phyloP scores from a whole-genome alignment of 352 stramenopile genomes.

The Phytophthora capsici region DNA sequence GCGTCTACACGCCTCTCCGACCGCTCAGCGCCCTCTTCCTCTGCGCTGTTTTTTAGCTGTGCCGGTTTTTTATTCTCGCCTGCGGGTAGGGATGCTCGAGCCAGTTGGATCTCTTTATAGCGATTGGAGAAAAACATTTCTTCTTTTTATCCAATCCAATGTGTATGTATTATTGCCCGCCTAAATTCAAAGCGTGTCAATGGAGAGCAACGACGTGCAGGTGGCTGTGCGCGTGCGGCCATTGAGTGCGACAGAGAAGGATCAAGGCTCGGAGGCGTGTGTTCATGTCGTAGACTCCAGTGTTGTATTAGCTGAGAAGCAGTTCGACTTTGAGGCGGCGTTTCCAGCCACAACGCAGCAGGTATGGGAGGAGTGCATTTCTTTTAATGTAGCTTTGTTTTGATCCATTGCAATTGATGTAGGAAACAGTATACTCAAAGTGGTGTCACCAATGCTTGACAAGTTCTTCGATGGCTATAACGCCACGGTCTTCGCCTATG shows the following conservation, averaged over 20 bases:
- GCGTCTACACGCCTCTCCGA: conserved; percentile 27
- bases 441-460: conserved; percentile 71
- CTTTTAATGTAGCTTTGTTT: background rate
- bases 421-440: conserved; percentile 61
- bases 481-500: conserved; percentile 95
- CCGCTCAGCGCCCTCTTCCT: conserved; percentile 25
- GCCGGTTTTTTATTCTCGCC: conserved; percentile 22
- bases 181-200: background rate
- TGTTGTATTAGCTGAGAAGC: conserved; percentile 41
- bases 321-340: conserved; percentile 86
- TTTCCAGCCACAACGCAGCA: conserved; percentile 50
- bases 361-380: background rate
- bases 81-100: conserved; percentile 35
- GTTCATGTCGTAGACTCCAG: conserved; percentile 31
- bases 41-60: conserved; percentile 30
- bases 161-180: background rate
- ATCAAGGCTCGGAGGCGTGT: conserved; percentile 34
- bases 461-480: conserved; percentile 96
- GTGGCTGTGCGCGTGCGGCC: conserved; percentile 50
- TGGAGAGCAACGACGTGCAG: conserved; percentile 16
- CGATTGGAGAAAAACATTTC: conserved; percentile 29
- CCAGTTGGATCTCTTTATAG: conserved; percentile 40
- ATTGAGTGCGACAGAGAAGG: conserved; percentile 34
- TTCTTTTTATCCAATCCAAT: conserved; percentile 28
- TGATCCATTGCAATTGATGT: background rate